Conservation (phyloP, 2,329 filamentous ascomycete species). For the Monilinia aucupariae region DNA sequence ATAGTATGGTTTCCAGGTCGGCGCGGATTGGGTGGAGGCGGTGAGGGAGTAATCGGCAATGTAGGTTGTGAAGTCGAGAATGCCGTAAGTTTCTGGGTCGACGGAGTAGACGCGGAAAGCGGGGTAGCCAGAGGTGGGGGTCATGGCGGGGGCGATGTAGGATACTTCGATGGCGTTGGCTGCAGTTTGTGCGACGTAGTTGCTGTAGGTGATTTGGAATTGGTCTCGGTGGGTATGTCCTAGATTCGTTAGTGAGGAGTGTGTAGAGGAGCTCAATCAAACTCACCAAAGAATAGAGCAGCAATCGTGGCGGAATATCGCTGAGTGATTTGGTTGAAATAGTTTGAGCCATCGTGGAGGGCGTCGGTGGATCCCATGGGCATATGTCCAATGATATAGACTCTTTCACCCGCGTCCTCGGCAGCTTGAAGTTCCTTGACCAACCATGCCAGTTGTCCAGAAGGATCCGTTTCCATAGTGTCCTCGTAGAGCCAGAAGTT, state of each 20-base stretch:
- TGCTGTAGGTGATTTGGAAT: conserved; percentile 34
- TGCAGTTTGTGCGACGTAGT: conserved; percentile 28
- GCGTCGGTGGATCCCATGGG: conserved; percentile 37
- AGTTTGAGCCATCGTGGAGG: conserved; percentile 37
- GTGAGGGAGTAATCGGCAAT: conserved; percentile 33
- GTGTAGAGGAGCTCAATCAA: not conserved
- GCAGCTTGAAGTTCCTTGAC: conserved; percentile 38
- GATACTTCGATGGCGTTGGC: conserved; percentile 30
- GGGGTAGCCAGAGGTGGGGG: conserved; percentile 35
- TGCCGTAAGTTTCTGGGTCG: conserved; percentile 34
- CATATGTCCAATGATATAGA: conserved; percentile 37
- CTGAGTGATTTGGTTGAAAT: conserved; percentile 34
- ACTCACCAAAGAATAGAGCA: conserved; percentile 32
- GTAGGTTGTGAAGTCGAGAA: conserved; percentile 34
- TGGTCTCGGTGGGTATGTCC: conserved; percentile 36
- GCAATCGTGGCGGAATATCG: conserved; percentile 33
- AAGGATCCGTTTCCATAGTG: conserved; percentile 38
- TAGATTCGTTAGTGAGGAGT: conserved; percentile 2
- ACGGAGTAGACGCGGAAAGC: conserved; percentile 35
- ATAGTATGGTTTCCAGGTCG: conserved; percentile 33
- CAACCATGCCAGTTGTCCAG: conserved; percentile 37
- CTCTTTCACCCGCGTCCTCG: conserved; percentile 37
- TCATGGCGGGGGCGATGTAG: conserved; percentile 35
- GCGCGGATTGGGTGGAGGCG: conserved; percentile 21
- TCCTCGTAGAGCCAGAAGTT: conserved; percentile 40